These are phyloP conservation scores for Dendrobium catenatum DNA, from an alignment of 106 monocot genomes.

Conservation along the genomic window DNA sequence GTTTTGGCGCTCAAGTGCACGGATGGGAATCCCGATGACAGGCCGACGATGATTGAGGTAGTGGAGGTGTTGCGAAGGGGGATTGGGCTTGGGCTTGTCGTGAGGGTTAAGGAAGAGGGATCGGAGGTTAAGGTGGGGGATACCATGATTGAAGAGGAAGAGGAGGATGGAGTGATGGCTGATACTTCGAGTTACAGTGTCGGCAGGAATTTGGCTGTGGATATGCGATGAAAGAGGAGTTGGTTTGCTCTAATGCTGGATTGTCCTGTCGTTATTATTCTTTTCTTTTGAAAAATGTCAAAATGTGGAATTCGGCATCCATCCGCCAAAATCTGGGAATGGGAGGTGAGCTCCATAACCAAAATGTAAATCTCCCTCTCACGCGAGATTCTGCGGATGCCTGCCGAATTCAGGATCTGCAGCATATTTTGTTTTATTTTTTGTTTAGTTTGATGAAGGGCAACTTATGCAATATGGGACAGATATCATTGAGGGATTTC, in stretches of 20 bases:
- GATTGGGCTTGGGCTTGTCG: not conserved
- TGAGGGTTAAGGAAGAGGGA: conserved; percentile 6
- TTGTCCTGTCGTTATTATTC: no score
- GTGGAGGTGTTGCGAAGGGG: not conserved
- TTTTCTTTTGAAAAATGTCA: no score
- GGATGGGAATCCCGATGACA: conserved; percentile 16
- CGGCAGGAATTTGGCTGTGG: not conserved
- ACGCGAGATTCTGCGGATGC: no score
- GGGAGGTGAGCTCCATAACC: no score
- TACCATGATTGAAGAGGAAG: not conserved
- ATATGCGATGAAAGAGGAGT: not conserved
- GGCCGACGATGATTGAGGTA: conserved; percentile 29
- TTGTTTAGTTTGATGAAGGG: no score
- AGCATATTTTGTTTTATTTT: no score
- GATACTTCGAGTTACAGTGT: not conserved
- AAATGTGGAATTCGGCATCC: no score
- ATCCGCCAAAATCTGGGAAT: no score
- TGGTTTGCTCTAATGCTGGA: not conserved
- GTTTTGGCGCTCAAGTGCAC: conserved; percentile 22
- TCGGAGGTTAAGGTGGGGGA: not conserved
- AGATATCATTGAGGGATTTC: no score
- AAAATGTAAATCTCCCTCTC: no score
- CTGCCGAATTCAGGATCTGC: no score
- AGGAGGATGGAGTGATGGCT: not conserved
- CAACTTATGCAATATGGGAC: no score